These are phyloP conservation scores for Hansenula lynferdii DNA, from an alignment of 1,139 yeast genomes.

Conservation along the genomic window DNA sequence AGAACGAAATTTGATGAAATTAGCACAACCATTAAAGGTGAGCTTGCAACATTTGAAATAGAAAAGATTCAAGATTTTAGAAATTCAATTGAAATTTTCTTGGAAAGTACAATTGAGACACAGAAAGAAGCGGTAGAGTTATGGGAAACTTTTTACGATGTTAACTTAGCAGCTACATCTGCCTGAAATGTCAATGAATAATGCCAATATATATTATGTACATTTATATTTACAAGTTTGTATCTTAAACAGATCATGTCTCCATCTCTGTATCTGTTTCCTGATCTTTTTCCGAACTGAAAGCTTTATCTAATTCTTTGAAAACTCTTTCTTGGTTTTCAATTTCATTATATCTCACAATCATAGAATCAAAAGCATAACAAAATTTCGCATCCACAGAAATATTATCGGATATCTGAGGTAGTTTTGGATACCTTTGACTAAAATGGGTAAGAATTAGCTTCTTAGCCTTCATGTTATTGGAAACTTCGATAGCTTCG, in stretches of 20 bases:
- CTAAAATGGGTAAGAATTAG: conserved; percentile 87
- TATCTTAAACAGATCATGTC: neutral
- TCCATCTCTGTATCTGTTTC: conserved; percentile 19
- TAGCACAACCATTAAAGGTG: conserved; percentile 61
- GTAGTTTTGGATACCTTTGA: conserved; percentile 77
- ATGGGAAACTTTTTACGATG: conserved; percentile 80
- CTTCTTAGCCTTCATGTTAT: conserved; percentile 66
- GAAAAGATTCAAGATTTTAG: conserved; percentile 84
- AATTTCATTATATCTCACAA: conserved; percentile 38
- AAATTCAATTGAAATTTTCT: conserved; percentile 81
- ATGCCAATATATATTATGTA: neutral
- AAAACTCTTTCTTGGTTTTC: conserved; percentile 28
- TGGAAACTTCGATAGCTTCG: conserved; percentile 74
- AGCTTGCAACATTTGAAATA: conserved; percentile 64
- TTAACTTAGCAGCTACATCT: conserved; percentile 7
- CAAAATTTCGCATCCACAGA: conserved; percentile 29
- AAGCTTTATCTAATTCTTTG: conserved; percentile 24
- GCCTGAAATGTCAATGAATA: neutral
- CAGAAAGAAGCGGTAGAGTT: conserved; percentile 93
- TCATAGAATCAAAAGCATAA: conserved; percentile 65
- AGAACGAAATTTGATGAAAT: conserved; percentile 58
- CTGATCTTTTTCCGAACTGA: conserved; percentile 23
- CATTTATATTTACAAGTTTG: neutral
- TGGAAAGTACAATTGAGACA: conserved; percentile 87
- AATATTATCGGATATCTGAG: conserved; percentile 28